Evolutionary conservation across 441 rosid genomes (phyloP), one percentile per base, ranked within the genome.

Genomic region (Aleurites moluccanus): DNA sequence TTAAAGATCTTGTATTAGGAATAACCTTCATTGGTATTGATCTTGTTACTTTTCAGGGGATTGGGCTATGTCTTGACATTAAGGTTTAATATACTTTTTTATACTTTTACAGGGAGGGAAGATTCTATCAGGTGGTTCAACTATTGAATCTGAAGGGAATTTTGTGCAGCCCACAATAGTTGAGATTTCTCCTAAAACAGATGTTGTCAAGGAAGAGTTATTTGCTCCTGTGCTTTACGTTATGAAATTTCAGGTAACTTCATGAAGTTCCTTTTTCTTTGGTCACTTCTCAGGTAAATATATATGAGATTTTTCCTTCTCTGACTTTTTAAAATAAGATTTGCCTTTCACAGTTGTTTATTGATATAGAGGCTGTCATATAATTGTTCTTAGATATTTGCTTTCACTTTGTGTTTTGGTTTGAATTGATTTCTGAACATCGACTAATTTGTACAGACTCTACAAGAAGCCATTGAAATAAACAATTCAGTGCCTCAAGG

Each of bases 401-500:
- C 25, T 6, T 56, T 64, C 33, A 33, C 23, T 42, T 49, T 38
- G 62, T 53, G 21, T 66, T 53, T 16, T 1, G 10, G 52, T 20
- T 45, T 30, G 8, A 20, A 25, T 78, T 70, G n/a, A 45, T 53
- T 21, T 62, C 61, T 72, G 68, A 76, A 75, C 42, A 66, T 13
- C 40, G 56, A 25, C 28, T 61, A 70, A 50, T 64, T 73, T 77
- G 35, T 75, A 55, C 86, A 96, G 98, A 85, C 90, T 67, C 85
- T 93, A 53, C 75, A 89, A 76, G 99, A 92, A 82, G 99, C 97
- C 59, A 83, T 96, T 67, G 88, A 89, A 53, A 93, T 93, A 83
- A 93, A 93, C 85, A 93, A 92, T 85, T 90, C 97, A 0, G 99
- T 96, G 35, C 94, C 98, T 55, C 98, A 93, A 89, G 99, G 99